Conservation (phyloP, 768 basidiomycete genomes). For the Trametes meyenii region DNA sequence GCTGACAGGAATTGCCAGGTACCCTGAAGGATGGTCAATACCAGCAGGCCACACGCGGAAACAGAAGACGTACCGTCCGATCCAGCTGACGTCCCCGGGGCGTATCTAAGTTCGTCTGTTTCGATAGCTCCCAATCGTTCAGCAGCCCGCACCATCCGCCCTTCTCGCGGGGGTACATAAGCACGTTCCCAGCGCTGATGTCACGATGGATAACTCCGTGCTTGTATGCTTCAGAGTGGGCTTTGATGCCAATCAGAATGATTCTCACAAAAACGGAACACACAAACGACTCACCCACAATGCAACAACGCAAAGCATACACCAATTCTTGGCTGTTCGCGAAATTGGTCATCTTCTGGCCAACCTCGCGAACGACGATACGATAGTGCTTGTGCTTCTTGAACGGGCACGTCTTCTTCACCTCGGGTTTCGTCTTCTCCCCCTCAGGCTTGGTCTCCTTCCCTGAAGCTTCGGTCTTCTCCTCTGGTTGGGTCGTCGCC, state of each 20-base stretch:
- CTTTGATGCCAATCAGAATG: neutral
- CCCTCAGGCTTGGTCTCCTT: too few relatives aligned
- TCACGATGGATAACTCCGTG: constrained; percentile 1
- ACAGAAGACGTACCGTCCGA: too few relatives aligned
- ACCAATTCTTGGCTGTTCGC: neutral
- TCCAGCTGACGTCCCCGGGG: too few relatives aligned
- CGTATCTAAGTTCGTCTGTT: too few relatives aligned
- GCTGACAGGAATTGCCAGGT: too few relatives aligned
- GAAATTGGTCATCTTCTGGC: neutral
- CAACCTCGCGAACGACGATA: constrained; percentile 4
- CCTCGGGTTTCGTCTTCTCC: too few relatives aligned
- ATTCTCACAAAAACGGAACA: too few relatives aligned
- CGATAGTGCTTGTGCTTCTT: constrained; percentile 7
- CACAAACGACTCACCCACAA: neutral
- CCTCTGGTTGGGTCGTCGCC: too few relatives aligned
- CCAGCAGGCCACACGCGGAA: too few relatives aligned
- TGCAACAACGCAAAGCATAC: neutral
- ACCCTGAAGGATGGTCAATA: too few relatives aligned
- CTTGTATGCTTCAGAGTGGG: neutral
- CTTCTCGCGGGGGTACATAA: neutral
- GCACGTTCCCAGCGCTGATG: constrained; percentile 5
- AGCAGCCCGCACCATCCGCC: neutral
- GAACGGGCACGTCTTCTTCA: neutral
- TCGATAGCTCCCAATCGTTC: constrained; percentile 1
- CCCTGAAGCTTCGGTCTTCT: too few relatives aligned